These are phyloP conservation scores for Abelmoschus esculentus DNA, from an alignment of 345 rosid species.

Conservation along the genomic window DNA sequence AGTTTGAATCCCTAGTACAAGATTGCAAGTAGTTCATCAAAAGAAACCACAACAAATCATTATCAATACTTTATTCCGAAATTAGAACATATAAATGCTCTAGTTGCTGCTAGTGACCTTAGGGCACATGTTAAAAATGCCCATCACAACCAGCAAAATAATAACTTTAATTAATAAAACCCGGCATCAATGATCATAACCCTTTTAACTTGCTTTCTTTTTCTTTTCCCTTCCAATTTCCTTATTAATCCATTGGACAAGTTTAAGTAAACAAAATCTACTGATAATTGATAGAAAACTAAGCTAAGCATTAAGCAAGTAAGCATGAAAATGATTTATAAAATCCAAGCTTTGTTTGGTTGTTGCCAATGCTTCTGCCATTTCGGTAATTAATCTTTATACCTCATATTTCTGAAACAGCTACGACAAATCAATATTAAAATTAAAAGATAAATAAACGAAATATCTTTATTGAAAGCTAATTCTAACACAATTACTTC, in stretches of 20 bases:
- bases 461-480: not conserved
- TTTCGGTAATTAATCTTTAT: not conserved
- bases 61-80: not conserved
- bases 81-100: no score
- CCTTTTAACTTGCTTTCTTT: not conserved
- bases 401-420: not conserved
- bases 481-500: not conserved
- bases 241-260: not conserved
- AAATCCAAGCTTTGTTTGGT: not conserved
- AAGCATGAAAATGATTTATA: not conserved
- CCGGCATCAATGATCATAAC: not conserved
- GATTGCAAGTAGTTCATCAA: not conserved
- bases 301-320: not conserved
- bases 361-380: not conserved
- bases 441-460: not conserved
- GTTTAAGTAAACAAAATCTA: constrained; percentile 1
- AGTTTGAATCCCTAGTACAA: not conserved
- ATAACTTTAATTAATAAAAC: not conserved
- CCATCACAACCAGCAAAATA: not conserved
- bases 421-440: not conserved
- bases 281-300: not conserved
- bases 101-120: no score
- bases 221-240: not conserved
- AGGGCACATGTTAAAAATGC: not conserved
- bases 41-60: constrained; percentile 1